A percentile compares a stretch with the other conserved stretches of the same genome.
Conservation (phyloP, 306 rosid genomes). For the Betula pendula region DNA sequence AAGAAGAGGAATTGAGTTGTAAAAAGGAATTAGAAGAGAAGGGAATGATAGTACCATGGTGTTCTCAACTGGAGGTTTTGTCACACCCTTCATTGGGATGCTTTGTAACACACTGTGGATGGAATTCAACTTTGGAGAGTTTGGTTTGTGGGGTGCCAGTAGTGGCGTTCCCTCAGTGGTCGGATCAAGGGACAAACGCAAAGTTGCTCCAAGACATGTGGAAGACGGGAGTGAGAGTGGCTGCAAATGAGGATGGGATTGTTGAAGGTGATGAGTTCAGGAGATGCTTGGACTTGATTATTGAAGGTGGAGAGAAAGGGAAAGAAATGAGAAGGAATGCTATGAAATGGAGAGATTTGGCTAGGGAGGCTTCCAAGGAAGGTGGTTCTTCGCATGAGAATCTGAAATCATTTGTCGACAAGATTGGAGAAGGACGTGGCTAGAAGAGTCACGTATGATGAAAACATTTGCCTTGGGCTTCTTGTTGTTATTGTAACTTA, state of each 20-base stretch:
- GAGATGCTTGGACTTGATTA: conserved; percentile 51
- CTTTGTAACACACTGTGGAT: conserved; percentile 57
- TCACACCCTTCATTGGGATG: conserved; percentile 53
- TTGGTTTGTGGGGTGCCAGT: conserved; percentile 46
- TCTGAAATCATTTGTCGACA: conserved; percentile 24
- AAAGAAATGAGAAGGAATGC: conserved; percentile 40
- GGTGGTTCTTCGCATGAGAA: conserved; percentile 49
- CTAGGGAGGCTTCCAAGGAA: conserved; percentile 39
- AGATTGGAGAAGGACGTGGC: background rate
- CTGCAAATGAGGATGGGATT: conserved; percentile 37
- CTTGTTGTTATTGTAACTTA: too few species aligned
- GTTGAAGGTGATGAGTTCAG: conserved; percentile 33
- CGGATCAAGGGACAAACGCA: conserved; percentile 57
- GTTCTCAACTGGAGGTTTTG: conserved; percentile 57
- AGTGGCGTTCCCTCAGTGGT: conserved; percentile 52
- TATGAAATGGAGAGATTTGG: conserved; percentile 41
- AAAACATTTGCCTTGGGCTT: too few species aligned
- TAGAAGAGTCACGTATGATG: too few species aligned
- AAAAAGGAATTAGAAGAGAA: conserved; percentile 29
- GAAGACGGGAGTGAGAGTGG: conserved; percentile 48
- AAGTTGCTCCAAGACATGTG: conserved; percentile 53
- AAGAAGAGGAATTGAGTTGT: conserved; percentile 11
- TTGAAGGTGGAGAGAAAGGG: conserved; percentile 40
- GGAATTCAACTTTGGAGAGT: conserved; percentile 59
- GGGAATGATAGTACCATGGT: conserved; percentile 63